Conservation (phyloP, 306 rosid species). For the Quercus ilex region DNA sequence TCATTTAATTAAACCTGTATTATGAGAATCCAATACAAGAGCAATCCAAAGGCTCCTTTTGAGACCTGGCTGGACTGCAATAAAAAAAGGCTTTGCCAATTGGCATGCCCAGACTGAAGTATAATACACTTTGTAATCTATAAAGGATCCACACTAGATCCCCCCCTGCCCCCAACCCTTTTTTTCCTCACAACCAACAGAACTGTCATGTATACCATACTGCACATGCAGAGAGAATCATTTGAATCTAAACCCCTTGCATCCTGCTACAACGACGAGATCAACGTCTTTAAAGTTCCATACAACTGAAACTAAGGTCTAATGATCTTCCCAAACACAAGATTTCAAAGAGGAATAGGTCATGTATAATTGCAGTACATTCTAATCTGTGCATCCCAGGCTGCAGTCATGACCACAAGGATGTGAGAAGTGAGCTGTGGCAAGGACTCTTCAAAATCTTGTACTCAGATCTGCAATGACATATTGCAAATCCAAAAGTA, state of each 20-base stretch:
- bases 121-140: constrained; percentile 24
- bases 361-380: constrained; percentile 62
- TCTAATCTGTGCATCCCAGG: constrained; percentile 65
- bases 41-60: constrained; percentile 21
- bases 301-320: constrained; percentile 4
- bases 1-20: constrained; percentile 44
- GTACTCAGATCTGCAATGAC: constrained; percentile 48
- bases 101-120: constrained; percentile 14
- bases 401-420: constrained; percentile 68
- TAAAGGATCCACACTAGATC: constrained; percentile 4
- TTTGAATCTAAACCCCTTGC: constrained; percentile 16
- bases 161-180: neutral
- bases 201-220: neutral
- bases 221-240: constrained; percentile 8
- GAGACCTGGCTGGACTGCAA: constrained; percentile 20
- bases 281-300: constrained; percentile 11
- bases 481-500: neutral
- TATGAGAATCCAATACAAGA: constrained; percentile 24
- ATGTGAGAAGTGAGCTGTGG: constrained; percentile 54
- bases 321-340: neutral
- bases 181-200: neutral
- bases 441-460: constrained; percentile 62
- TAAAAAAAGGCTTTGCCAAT: constrained; percentile 8
- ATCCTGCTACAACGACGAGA: constrained; percentile 12
- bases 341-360: constrained; percentile 44